Conservation (phyloP, 2,329 filamentous ascomycete genomes). For the Kalmusia sp. region DNA sequence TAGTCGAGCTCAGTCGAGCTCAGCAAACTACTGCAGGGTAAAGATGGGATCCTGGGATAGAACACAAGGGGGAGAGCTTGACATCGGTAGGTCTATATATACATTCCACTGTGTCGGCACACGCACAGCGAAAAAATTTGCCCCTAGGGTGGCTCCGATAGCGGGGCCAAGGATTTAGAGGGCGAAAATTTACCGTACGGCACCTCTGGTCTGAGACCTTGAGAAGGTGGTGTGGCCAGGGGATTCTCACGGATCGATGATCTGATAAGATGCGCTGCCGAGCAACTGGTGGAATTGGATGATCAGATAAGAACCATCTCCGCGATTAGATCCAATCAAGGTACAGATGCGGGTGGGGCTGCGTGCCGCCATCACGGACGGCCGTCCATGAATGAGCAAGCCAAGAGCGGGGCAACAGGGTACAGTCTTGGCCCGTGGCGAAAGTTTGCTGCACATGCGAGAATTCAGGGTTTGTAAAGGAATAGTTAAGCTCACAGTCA, state of each 20-base stretch:
- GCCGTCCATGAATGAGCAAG: constrained; percentile 1
- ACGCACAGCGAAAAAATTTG: not conserved
- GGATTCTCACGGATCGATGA: constrained; percentile 27
- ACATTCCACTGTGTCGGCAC: not conserved
- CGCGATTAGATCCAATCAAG: constrained; percentile 14
- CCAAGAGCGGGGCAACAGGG: constrained; percentile 1
- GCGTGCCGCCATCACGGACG: not conserved
- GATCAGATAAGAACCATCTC: constrained; percentile 38
- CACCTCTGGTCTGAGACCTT: constrained; percentile 28
- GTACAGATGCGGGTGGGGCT: not conserved
- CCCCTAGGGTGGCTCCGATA: not conserved
- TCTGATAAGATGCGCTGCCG: constrained; percentile 35
- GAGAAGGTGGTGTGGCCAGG: constrained; percentile 24
- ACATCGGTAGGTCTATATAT: not conserved
- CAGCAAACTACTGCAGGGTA: not conserved
- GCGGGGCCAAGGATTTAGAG: not conserved
- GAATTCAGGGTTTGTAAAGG: too few relatives aligned
- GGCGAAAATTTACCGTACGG: constrained; percentile 26
- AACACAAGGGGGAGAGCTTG: not conserved
- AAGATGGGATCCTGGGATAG: not conserved
- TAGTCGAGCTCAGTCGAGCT: constrained; percentile 9
- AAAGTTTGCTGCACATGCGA: too few relatives aligned
- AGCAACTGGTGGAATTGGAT: constrained; percentile 23
- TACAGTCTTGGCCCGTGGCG: constrained; percentile 1
- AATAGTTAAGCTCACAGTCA: too few relatives aligned